Base-by-base conservation (phyloP, 306 rosid species). In the Casuarina glauca region DNA sequence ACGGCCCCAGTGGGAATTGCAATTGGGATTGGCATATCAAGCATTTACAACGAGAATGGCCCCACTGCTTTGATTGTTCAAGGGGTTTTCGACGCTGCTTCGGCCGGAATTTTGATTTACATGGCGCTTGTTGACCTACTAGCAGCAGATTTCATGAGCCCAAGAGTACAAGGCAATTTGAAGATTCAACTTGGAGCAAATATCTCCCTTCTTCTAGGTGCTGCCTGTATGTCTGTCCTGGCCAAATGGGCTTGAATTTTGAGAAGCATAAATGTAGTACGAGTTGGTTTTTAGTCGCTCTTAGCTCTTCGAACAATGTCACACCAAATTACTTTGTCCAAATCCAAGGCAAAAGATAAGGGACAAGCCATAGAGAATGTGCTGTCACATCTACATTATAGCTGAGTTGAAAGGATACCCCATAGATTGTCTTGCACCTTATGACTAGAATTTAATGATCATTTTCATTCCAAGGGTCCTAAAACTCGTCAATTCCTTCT, bases 141-240 rank as follows among this genome's bases (percentile, higher is more conserved):
- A 12, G 96, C 93, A 19, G 97, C 92, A 11, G 92, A 93, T 87
- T 88, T 90, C 68, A 93, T 89, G 96, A 86, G 46, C 75, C 87
- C 89, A 1, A 87, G 68, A 66, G 70, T 90, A 82, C 96, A 90
- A 46, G 79, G n/a, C 49, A 87, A 86, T 74, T 32, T 44, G 26
- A 89, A 49, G 70, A 83, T 93, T 4, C 90, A 81, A 42, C 0
- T 83, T 0, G 87, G 88, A 32, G 91, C 97, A 15, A 83, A 90
- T 79, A 5, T 79, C 16, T 87, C 92, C 2, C 96, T 93, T 20
- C 89, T 90, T 63, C 71, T 93, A 26, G 93, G 97, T 36, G 84
- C 96, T 57, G 92, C 87, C 39, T 92, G 76, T 41, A 90, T 87
- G 93, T 89, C 96, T 49, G 4, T 89, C 2, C 69, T 93, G 55